Evolutionary conservation across 306 rosid genomes (phyloP).

Genomic region (Oxytropis ochrocephala): DNA sequence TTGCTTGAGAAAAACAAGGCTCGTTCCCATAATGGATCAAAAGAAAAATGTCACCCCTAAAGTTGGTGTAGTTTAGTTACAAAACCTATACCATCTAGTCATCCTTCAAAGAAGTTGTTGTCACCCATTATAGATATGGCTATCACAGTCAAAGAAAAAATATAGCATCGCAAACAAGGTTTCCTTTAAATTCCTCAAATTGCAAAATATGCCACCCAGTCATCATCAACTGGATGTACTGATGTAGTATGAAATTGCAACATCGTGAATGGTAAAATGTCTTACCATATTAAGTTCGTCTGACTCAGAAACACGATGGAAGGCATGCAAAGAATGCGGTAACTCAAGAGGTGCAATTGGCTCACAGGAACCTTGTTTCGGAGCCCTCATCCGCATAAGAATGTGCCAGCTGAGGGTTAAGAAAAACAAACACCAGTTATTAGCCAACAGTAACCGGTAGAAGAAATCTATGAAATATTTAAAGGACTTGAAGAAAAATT

Average conservation of each 20-base stretch:
- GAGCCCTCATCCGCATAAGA: slow-evolving; percentile 85
- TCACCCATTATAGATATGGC: background rate
- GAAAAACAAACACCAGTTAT: slow-evolving; percentile 24
- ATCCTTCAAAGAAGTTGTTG: slow-evolving; percentile 1
- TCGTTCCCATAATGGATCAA: background rate
- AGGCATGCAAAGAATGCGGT: slow-evolving; percentile 91
- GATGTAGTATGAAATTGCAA: background rate
- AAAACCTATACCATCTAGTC: slow-evolving; percentile 1
- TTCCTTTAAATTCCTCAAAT: slow-evolving; percentile 1
- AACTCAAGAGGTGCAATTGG: slow-evolving; percentile 93
- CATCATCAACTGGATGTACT: slow-evolving; percentile 15
- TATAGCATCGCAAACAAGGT: slow-evolving; percentile 4
- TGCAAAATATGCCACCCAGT: background rate
- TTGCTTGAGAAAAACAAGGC: background rate
- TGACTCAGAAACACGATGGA: slow-evolving; percentile 62
- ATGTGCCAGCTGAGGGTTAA: slow-evolving; percentile 77
- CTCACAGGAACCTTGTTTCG: slow-evolving; percentile 64
- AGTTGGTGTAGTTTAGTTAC: background rate
- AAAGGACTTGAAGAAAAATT: slow-evolving; percentile 10
- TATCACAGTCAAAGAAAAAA: slow-evolving; percentile 4
- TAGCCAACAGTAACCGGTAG: slow-evolving; percentile 8
- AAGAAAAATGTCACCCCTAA: background rate
- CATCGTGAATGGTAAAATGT: slow-evolving; percentile 10
- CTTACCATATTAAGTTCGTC: slow-evolving; percentile 61
- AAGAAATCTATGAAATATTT: background rate